Base-by-base conservation (phyloP, 1,139 yeast genomes). In the Pichia sp. region DNA sequence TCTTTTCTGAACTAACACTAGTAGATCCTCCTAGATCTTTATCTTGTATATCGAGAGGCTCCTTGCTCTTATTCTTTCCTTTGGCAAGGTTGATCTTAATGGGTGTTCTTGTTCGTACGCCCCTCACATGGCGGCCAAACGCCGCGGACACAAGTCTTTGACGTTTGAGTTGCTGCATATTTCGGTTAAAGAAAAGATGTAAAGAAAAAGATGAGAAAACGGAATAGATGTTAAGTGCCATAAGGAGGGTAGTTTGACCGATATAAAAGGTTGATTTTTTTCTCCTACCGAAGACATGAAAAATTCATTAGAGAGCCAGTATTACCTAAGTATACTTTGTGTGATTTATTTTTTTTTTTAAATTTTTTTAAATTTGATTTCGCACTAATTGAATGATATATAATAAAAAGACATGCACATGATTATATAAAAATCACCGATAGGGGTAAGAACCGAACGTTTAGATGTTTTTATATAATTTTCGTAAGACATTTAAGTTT, bases 11-110 rank as follows among this genome's bases (percentile, higher is more conserved):
- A 3, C 24, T 20, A 20, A 6, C 10, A 41, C 12, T 9, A 41
- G 17, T 14, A 20, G 45, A 6, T 41, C 8, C 45, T 41, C 14
- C 16, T 12, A 2, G 20, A 16, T 41, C 20, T 12, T 12, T 17
- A n/a, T 55, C 52, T 63, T 63, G 38, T 36, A 40, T 34, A 14
- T 34, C 38, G 10, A 34, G 5, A 34, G 38, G 12, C 38, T 9
- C n/a, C 38, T 34, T 34, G 6, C 4, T 33, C 10, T 34, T 34
- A 12, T 12, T 10, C 40, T 45, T 38, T 42, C 20, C 24, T 34
- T 29, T 34, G n/a, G 24, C 9, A 29, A 3, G 44, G 24, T 40
- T 30, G 16, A 40, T 27, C 14, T 38, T 46, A n/a, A 43, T 40
- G 17, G 51, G 42, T 20, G 51, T 31, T 43, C 51, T 40, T 17